Evolutionary conservation across 106 monocot species (phyloP), one percentile per base, ranked within the genome.

Genomic region (Posidonia australis): DNA sequence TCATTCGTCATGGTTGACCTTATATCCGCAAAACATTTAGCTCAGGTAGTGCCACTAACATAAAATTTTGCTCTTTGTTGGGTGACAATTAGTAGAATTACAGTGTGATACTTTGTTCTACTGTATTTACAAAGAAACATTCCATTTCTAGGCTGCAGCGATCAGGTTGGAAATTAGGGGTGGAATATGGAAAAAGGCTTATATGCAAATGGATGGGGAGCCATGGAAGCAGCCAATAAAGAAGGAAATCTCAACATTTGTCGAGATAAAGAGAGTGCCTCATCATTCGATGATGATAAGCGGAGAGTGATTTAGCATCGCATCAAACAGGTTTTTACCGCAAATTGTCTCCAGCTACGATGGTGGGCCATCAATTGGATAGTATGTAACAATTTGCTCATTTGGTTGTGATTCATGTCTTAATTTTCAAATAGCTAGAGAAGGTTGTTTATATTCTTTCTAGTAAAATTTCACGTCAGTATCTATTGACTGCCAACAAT

Each of bases 141-240:
- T 71, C 25, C 54, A 14, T 63, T 3, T 70, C 46, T 57, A 93
- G 93, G 89, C 93, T 26, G 79, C 85, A 46, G 89, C 79, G 20
- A 75, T 93, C n/a, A 80, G 86, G 53, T 54, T 93, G 58, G 93
- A 93, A 70, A 79, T 93, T 36, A 85, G 83, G 81, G 93, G 88
- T 6, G 86, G 83, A 0, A 69, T 72, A 21, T 89, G 93, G 89
- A 83, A 72, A 68, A 70, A 79, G 24, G 80, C 80, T 0, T 93
- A 71, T 29, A 83, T 93, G 85, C 93, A 93, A 64, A 93, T 89
- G 83, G 93, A 93, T 67, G 93, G 93, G 20, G 93, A 93, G 65
- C 93, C 93, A 64, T 93, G 93, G 93, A 93, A 83, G 62, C 93
- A 93, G 60, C 86, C 93, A 17, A 73, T 93, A 46, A 53, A 28